Evolutionary conservation across 2,329 filamentous ascomycete species (phyloP), one percentile per base, ranked within the genome.

Genomic region (Arthroderma sp.): DNA sequence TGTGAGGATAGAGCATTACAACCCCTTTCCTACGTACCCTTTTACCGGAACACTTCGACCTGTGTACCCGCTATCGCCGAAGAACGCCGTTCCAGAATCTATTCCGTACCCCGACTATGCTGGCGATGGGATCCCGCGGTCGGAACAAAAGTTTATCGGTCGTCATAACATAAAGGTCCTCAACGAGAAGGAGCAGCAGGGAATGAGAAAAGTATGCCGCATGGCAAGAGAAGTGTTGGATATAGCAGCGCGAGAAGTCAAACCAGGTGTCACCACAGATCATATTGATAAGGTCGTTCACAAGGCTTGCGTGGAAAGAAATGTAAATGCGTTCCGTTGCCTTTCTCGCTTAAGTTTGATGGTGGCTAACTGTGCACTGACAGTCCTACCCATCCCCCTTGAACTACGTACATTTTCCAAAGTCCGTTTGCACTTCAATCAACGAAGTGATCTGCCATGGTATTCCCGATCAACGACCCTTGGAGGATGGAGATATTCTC

Each of bases 371-470:
- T 36, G 5, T 7, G 15, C n/a, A 38, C 3, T 29, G 9, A 6
- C 50, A 95, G 88, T 84, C 87, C 6, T 96, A 96, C 61, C 89
- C 89, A 0, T 95, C 89, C 1, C 87, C 89, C 1, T 71, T 96
- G 31, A 95, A 95, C 69, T 96, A 96, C 68, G 84, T 85, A 70
- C 74, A 88, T 64, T 98, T 96, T 67, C 91, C 91, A 52, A 98
- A 98, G 69, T 98, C 91, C 0, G 85, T 95, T 50, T 98, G 91
- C 67, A 96, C 89, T 3, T 96, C 89, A 2, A 69, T 85, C 41
- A 98, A 98, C 70, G 91, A 98, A 67, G 84, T 94, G 52, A 96
- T 98, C 63, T 98, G 91, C 70, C 91, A 98, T 71, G 91, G 91
- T 43, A 98, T 98, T 51, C 91, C 91, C 10, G 91, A 98, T 59